phyloP scores from a whole-genome alignment of 164 flowering plant species.

The Magnolia officinalis region DNA sequence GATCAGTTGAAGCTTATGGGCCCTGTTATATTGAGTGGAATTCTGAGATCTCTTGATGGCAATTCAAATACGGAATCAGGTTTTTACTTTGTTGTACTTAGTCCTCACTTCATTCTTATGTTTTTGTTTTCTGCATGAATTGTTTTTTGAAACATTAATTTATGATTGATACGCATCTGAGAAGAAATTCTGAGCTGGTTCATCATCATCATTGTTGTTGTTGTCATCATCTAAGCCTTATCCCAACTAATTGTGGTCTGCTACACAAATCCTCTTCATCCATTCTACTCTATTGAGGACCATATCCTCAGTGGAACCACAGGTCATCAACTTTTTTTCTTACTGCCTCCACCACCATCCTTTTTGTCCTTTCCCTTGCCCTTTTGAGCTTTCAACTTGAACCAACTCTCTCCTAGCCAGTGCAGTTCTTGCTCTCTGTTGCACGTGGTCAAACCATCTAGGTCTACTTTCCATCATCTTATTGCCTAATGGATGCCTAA shows the following conservation, averaged over 20 bases:
- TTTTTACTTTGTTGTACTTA: slow-evolving; percentile 9
- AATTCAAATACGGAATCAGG: slow-evolving; percentile 60
- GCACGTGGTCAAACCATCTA: not conserved
- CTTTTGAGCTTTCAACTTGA: too few species aligned
- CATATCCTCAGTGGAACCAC: too few species aligned
- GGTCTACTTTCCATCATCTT: not conserved
- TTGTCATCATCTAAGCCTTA: not conserved
- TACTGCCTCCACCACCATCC: too few species aligned
- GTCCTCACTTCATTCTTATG: not conserved
- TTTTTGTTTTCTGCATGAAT: not conserved
- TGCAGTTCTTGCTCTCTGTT: not conserved
- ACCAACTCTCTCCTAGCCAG: too few species aligned
- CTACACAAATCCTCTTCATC: too few species aligned
- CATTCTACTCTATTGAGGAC: too few species aligned
- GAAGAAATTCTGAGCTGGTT: not conserved
- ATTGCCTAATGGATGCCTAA: not conserved
- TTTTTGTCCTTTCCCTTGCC: too few species aligned
- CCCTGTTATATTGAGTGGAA: slow-evolving; percentile 75
- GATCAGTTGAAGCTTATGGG: slow-evolving; percentile 93
- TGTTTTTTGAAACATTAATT: not conserved
- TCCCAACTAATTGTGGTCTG: too few species aligned
- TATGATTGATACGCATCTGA: not conserved
- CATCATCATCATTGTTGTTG: not conserved
- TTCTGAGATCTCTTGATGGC: slow-evolving; percentile 74
- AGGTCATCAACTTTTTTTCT: too few species aligned